These are phyloP conservation scores for Prunus mongolica DNA, from an alignment of 306 rosid genomes.

Conservation along the genomic window DNA sequence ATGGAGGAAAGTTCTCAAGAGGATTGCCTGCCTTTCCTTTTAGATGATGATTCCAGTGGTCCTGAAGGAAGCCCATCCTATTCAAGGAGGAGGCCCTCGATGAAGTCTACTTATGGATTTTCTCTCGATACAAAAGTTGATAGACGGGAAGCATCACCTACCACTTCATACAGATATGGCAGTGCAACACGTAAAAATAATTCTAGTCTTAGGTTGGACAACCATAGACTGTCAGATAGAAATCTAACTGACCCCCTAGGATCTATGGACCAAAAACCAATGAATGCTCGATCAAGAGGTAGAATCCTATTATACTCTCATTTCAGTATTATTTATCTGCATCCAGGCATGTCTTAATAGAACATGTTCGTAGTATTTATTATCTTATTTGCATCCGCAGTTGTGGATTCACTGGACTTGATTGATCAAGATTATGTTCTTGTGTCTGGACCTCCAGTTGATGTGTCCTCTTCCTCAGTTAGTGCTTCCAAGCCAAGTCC, in stretches of 20 bases:
- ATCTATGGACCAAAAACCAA: slow-evolving; percentile 40
- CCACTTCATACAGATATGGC: slow-evolving; percentile 37
- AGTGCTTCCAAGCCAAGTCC: slow-evolving; percentile 56
- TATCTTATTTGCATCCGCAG: slow-evolving; percentile 42
- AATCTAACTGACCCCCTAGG: slow-evolving; percentile 37
- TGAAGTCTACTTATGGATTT: slow-evolving; percentile 81
- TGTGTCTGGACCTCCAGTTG: slow-evolving; percentile 81
- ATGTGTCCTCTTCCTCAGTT: slow-evolving; percentile 61
- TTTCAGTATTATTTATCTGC: slow-evolving; percentile 19
- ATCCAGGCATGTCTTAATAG: slow-evolving; percentile 16
- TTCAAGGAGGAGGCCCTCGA: slow-evolving; percentile 53
- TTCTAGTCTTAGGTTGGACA: slow-evolving; percentile 39
- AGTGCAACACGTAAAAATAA: slow-evolving; percentile 44
- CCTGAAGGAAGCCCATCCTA: slow-evolving; percentile 72
- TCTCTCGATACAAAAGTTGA: slow-evolving; percentile 53
- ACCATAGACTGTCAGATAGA: slow-evolving; percentile 44
- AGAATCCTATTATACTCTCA: not conserved
- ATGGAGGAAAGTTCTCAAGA: slow-evolving; percentile 71
- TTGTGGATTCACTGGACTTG: slow-evolving; percentile 63
- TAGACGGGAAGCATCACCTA: slow-evolving; percentile 44
- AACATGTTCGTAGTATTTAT: not conserved
- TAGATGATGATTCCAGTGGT: slow-evolving; percentile 85
- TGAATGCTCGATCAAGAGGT: slow-evolving; percentile 57
- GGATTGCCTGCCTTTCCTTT: slow-evolving; percentile 77
- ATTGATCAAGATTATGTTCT: slow-evolving; percentile 98